phyloP scores from a whole-genome alignment of 176 grass and related monocot genomes.

The Eleusine coracana region DNA sequence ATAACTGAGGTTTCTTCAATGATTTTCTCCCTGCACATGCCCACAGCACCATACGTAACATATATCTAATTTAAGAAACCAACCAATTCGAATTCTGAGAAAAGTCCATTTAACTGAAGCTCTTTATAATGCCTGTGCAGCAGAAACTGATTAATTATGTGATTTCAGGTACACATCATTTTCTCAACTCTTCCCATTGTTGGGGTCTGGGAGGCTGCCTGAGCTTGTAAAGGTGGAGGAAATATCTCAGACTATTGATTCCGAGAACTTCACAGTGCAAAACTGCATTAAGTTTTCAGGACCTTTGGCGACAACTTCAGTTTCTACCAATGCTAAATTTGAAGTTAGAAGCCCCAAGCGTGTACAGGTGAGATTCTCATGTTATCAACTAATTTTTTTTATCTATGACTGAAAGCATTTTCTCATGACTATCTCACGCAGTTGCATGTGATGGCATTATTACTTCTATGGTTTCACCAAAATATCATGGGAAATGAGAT shows the following conservation, averaged over 20 bases:
- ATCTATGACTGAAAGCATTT: constrained; percentile 6
- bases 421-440: neutral
- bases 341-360: constrained; percentile 93
- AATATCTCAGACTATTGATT: constrained; percentile 91
- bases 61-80: neutral
- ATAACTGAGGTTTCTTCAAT: neutral
- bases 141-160: constrained; percentile 23
- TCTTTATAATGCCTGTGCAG: constrained; percentile 12
- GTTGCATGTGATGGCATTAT: neutral
- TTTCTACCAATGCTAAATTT: constrained; percentile 93
- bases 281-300: constrained; percentile 89
- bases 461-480: constrained; percentile 7
- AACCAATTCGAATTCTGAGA: neutral
- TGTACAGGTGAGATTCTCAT: constrained; percentile 61
- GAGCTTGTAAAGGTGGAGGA: constrained; percentile 88
- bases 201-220: constrained; percentile 64
- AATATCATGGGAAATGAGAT: neutral
- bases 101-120: neutral
- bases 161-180: constrained; percentile 84
- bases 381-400: neutral
- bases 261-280: constrained; percentile 84
- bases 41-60: constrained; percentile 23
- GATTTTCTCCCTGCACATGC: constrained; percentile 13
- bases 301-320: constrained; percentile 66
- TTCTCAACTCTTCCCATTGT: constrained; percentile 67